Conservation (phyloP, 2,329 filamentous ascomycete species). For the Penicillium sp. region DNA sequence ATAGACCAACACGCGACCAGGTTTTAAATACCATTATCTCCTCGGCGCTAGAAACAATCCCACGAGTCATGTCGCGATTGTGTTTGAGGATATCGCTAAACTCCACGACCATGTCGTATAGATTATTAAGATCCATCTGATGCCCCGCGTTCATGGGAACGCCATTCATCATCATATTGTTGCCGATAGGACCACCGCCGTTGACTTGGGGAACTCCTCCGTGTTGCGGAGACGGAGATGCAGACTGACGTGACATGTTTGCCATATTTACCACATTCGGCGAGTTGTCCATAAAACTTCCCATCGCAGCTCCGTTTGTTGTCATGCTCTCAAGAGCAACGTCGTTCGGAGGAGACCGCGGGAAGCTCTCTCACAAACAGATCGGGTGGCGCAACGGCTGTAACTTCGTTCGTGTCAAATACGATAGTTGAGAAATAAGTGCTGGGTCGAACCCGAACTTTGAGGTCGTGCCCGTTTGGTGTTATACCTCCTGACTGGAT, state of each 20-base stretch:
- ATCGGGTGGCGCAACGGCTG: too few species aligned
- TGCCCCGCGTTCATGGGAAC: slow-evolving; percentile 47
- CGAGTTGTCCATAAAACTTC: slow-evolving; percentile 30
- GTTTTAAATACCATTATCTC: slow-evolving; percentile 42
- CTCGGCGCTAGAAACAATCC: slow-evolving; percentile 47
- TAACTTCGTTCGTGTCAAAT: too few species aligned
- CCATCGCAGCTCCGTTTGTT: slow-evolving; percentile 30
- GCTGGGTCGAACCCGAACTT: too few species aligned
- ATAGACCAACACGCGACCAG: background rate
- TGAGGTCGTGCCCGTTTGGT: too few species aligned
- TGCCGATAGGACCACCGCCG: slow-evolving; percentile 21
- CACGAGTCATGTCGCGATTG: slow-evolving; percentile 48
- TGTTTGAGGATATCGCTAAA: slow-evolving; percentile 47
- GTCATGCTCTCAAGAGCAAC: slow-evolving; percentile 33
- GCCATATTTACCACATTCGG: slow-evolving; percentile 27
- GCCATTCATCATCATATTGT: slow-evolving; percentile 28
- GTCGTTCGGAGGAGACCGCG: slow-evolving; percentile 20
- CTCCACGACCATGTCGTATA: slow-evolving; percentile 49
- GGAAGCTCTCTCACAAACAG: too few species aligned
- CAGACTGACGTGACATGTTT: slow-evolving; percentile 32
- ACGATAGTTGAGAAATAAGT: too few species aligned
- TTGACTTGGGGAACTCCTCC: slow-evolving; percentile 29
- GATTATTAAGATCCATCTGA: slow-evolving; percentile 49
- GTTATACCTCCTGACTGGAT: too few species aligned
- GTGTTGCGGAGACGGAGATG: slow-evolving; percentile 30